Evolutionary conservation across 106 monocot genomes (phyloP).

Genomic region (Allium cepa): DNA sequence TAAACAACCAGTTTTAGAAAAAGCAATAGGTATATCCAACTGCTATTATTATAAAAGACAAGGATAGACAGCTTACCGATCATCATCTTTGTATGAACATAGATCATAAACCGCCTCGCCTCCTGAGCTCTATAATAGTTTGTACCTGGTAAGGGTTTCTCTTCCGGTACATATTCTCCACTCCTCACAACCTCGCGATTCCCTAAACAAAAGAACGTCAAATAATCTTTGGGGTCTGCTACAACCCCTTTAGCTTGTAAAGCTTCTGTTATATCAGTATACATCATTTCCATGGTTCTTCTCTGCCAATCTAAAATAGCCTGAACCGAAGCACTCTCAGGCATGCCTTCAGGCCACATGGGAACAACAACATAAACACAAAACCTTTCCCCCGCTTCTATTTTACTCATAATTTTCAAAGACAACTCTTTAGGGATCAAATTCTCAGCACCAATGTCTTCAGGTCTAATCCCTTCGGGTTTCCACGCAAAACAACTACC

Average conservation of each 20-base stretch:
- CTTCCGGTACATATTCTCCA: slow-evolving; percentile 31
- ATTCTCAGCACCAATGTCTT: slow-evolving; percentile 24
- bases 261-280: slow-evolving; percentile 29
- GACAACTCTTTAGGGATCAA: slow-evolving; percentile 46
- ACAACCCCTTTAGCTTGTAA: slow-evolving; percentile 25
- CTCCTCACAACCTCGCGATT: slow-evolving; percentile 33
- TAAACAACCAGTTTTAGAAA: not conserved
- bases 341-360: slow-evolving; percentile 46
- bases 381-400: slow-evolving; percentile 41
- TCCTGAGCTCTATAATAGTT: slow-evolving; percentile 35
- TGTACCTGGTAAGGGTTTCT: slow-evolving; percentile 30
- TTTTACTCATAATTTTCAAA: slow-evolving; percentile 44
- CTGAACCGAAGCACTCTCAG: slow-evolving; percentile 40
- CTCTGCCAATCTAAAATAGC: slow-evolving; percentile 48
- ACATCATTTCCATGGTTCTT: slow-evolving; percentile 62
- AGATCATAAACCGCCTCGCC: slow-evolving; percentile 49
- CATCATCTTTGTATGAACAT: slow-evolving; percentile 58
- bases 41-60: not conserved
- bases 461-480: slow-evolving; percentile 22
- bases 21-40: not conserved
- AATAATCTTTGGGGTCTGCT: slow-evolving; percentile 39
- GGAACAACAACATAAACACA: slow-evolving; percentile 45
- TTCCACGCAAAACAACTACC: slow-evolving; percentile 25
- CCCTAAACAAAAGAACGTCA: slow-evolving; percentile 48
- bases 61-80: slow-evolving; percentile 25